Evolutionary conservation across 805 yeast species (phyloP).

Genomic region (Ogataea pignaliae): DNA sequence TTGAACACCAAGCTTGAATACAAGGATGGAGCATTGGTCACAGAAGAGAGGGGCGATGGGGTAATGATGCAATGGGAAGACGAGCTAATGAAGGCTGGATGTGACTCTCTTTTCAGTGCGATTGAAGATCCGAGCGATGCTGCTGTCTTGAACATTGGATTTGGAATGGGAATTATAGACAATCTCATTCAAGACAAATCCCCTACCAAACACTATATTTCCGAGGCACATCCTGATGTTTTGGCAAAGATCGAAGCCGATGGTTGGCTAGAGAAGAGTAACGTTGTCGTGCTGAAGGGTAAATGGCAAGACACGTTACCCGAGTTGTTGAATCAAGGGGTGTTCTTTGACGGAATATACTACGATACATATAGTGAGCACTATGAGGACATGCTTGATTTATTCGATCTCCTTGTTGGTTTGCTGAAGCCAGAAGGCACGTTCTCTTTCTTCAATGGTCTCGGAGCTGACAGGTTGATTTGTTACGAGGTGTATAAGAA

Average conservation of each 20-base stretch:
- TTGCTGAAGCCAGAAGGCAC: constrained; percentile 75
- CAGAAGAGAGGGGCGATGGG: constrained; percentile 74
- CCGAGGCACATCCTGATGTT: constrained; percentile 95
- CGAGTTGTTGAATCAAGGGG: constrained; percentile 54
- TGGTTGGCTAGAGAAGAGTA: constrained; percentile 78
- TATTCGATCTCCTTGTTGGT: constrained; percentile 80
- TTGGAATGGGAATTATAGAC: constrained; percentile 97
- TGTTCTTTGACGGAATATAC: constrained; percentile 85
- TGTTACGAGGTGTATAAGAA: constrained; percentile 81
- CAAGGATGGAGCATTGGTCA: constrained; percentile 62
- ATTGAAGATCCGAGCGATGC: constrained; percentile 32
- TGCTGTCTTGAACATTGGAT: constrained; percentile 78
- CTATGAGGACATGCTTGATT: constrained; percentile 80
- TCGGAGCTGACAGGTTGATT: constrained; percentile 73
- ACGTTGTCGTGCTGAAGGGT: constrained; percentile 78
- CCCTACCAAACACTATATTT: constrained; percentile 76
- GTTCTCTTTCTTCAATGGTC: constrained; percentile 89
- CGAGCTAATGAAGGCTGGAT: constrained; percentile 74
- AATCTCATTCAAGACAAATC: constrained; percentile 54
- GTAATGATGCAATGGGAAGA: constrained; percentile 98
- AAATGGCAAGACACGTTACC: constrained; percentile 87
- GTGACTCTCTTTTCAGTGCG: constrained; percentile 62
- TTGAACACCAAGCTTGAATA: constrained; percentile 65
- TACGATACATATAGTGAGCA: constrained; percentile 94
- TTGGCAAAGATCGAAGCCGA: constrained; percentile 58